Evolutionary conservation across 2,329 filamentous ascomycete species (phyloP), one percentile per base, ranked within the genome.

Genomic region (Fusarium compactum): DNA sequence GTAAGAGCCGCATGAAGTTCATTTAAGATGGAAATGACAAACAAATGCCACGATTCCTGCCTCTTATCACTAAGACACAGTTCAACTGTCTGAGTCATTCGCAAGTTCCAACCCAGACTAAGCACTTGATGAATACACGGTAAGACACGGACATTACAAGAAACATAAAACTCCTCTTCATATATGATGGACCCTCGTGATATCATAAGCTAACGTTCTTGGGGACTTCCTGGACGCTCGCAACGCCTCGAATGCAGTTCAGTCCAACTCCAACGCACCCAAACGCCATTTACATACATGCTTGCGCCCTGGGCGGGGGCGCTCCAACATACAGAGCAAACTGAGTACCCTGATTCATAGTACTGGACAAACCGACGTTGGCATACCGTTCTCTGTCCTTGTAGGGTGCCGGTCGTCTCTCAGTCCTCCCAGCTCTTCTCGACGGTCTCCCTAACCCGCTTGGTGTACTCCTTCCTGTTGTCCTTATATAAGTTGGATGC

Each of bases 371-470:
- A 52, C 46, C 40, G 67, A 71, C 67, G 67, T 70, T 70, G 67
- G 67, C 58, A 70, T 70, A 71, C 67, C 67, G 67, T 58, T 61
- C 46, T 58, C 60, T 69, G 48, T 71, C 62, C 52, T 43, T 47
- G 44, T 45, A 18, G 43, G n/a, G 52, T 55, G 10, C 34, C 18
- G 44, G 34, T 53, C 22, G 25, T 53, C 20, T 12, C 53, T 79
- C 76, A 97, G 77, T 98, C 95, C 70, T 98, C 96, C 96, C 96
- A 99, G 84, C 95, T 98, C 89, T 98, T 98, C 86, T 99, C 96
- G 18, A 99, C 96, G 0, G 95, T 98, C 84, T 98, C 96, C 50
- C 94, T 87, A 45, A 99, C 96, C 20, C 95, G 87, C 85, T 99
- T 99, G 27, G 91, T 93, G 78, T 99, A 99, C 78, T 99, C 96